phyloP scores from a whole-genome alignment of 2,329 filamentous ascomycete species.

The Hortaea sp. region DNA sequence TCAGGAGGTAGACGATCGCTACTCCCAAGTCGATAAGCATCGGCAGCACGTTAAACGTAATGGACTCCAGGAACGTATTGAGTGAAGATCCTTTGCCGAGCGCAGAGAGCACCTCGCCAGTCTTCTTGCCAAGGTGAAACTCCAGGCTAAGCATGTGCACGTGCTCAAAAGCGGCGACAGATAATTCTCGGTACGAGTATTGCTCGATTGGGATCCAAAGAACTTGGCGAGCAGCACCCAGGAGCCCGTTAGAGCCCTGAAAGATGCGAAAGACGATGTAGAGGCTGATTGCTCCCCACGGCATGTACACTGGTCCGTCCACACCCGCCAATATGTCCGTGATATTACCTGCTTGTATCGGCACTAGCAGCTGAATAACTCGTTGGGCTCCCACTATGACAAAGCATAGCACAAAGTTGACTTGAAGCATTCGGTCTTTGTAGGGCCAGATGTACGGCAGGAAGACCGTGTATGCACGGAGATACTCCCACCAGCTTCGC shows the following conservation, averaged over 20 bases:
- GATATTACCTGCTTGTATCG: slow-evolving; percentile 67
- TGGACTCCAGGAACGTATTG: slow-evolving; percentile 91
- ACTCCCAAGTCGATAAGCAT: slow-evolving; percentile 87
- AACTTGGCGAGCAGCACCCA: slow-evolving; percentile 71
- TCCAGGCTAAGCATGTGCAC: slow-evolving; percentile 91
- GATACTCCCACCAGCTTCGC: slow-evolving; percentile 92
- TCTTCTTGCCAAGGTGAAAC: slow-evolving; percentile 93
- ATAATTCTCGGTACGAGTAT: slow-evolving; percentile 90
- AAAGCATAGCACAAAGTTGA: slow-evolving; percentile 75
- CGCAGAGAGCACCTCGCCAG: slow-evolving; percentile 88
- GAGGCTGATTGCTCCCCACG: slow-evolving; percentile 64
- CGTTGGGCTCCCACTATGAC: slow-evolving; percentile 69
- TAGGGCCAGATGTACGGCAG: slow-evolving; percentile 96
- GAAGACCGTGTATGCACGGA: slow-evolving; percentile 84
- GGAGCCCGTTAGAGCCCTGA: slow-evolving; percentile 78
- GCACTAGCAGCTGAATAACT: slow-evolving; percentile 76
- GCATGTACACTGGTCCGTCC: slow-evolving; percentile 45
- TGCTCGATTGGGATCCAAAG: slow-evolving; percentile 96
- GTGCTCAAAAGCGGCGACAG: slow-evolving; percentile 92
- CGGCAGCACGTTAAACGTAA: slow-evolving; percentile 89
- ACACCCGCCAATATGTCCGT: slow-evolving; percentile 60
- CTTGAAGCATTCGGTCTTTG: slow-evolving; percentile 63
- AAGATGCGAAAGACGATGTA: slow-evolving; percentile 72
- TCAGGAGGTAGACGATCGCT: slow-evolving; percentile 71
- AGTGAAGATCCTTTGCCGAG: slow-evolving; percentile 93